Evolutionary conservation across 495 filamentous ascomycete genomes (phyloP).

Genomic region (Massariosphaeria phaeospora): DNA sequence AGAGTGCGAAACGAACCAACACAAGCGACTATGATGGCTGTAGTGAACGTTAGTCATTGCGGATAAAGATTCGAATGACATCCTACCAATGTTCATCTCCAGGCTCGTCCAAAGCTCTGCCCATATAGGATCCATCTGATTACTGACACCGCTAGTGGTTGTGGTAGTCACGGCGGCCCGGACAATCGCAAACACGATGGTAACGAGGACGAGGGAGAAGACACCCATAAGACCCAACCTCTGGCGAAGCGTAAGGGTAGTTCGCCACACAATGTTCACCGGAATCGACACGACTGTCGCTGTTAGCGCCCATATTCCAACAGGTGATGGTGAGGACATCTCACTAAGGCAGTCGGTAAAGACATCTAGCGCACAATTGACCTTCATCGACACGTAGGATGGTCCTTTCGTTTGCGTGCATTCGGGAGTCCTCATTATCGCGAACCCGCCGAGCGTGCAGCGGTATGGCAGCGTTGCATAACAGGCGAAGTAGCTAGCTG

Average conservation of each 20-base stretch:
- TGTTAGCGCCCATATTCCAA: not conserved
- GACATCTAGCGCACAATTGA: conserved; percentile 35
- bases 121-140: not conserved
- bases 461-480: not conserved
- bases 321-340: not conserved
- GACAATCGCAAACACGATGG: conserved; percentile 34
- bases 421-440: not conserved
- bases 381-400: conserved; percentile 9
- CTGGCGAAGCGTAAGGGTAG: conserved; percentile 22
- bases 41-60: not conserved
- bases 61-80: not conserved
- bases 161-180: not conserved
- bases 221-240: conserved; percentile 33
- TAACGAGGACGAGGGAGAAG: conserved; percentile 38
- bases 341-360: conserved; percentile 35
- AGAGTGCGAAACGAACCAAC: not conserved
- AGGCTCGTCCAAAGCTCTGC: conserved; percentile 4
- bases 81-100: conserved; percentile 4
- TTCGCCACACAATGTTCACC: conserved; percentile 37
- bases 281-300: conserved; percentile 21
- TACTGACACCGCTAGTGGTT: not conserved
- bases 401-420: conserved; percentile 6
- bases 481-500: not conserved
- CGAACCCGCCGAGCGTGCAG: not conserved
- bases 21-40: conserved; percentile 9